Base-by-base conservation (phyloP, 306 rosid species). In the Arachis hypogaea region DNA sequence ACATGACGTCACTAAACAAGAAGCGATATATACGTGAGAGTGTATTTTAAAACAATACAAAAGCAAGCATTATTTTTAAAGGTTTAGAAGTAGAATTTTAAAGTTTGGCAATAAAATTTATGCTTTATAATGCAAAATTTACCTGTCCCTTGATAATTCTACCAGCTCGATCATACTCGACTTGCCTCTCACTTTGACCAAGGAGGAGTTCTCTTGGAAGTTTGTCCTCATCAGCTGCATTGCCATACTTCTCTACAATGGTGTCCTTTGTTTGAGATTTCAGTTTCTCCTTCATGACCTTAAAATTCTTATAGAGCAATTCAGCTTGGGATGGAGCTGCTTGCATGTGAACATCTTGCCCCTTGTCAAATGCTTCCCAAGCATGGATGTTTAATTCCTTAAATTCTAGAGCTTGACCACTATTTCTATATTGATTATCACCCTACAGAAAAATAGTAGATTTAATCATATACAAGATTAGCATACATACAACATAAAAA, bases 301-400 rank as follows among this genome's bases (percentile, higher is more conserved):
- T 82, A 62, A 74, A 85, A 77, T 85, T 87, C 82, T 87, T 88
- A 51, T 76, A 79, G 6, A 85, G 84, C 58, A 85, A 68, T 69
- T 88, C 90, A 18, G 89, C 92, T 87, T 86, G 86, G 22, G 88
- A 86, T 7, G 86, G 90, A 81, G 88, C 88, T 29, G 85, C 83
- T 67, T 84, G 91, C 85, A 78, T 74, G 74, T 82, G 88, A 33
- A 86, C 77, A 62, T 86, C 88, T 79, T 86, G 86, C 16, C 90
- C 86, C 74, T 87, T 87, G 5, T 87, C 84, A 85, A 82, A 85
- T 56, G 89, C 85, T 64, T 85, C 86, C 92, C 84, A 81, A 30
- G 87, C 86, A 78, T 87, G 89, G 42, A 83, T 75, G 75, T 83
- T 85, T 11, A 87, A 81, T 58, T 83, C 85, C 81, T 85, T 87